These are phyloP conservation scores for Melampsora occidentalis DNA, from an alignment of 1,284 basidiomycete genomes.

Conservation along the genomic window DNA sequence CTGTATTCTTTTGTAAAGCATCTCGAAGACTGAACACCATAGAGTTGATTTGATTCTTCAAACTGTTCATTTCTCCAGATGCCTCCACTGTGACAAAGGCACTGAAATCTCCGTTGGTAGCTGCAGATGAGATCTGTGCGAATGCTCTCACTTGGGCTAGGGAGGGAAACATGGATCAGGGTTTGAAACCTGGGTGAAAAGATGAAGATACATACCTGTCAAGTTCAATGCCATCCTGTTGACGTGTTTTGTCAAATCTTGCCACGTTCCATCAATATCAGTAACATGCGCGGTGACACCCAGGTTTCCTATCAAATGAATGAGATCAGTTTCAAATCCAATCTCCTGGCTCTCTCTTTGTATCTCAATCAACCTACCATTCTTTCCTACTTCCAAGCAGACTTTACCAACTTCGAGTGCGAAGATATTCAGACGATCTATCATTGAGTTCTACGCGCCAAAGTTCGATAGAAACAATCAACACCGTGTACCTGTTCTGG, in stretches of 20 bases:
- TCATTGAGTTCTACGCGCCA: conserved; percentile 66
- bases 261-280: conserved; percentile 96
- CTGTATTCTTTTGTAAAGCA: conserved; percentile 97
- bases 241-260: conserved; percentile 85
- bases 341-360: too few relatives aligned
- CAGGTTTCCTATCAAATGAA: conserved; percentile 61
- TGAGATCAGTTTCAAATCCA: not conserved
- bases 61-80: conserved; percentile 96
- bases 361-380: conserved; percentile 59
- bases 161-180: conserved; percentile 10
- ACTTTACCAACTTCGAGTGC: conserved; percentile 93
- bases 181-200: conserved; percentile 88
- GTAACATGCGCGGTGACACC: conserved; percentile 97
- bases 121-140: conserved; percentile 96
- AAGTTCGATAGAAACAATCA: conserved; percentile 10
- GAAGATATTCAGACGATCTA: conserved; percentile 90
- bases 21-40: conserved; percentile 99
- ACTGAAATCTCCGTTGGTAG: conserved; percentile 98
- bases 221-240: conserved; percentile 48
- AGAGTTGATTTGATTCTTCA: conserved; percentile 99
- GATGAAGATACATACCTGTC: conserved; percentile 57
- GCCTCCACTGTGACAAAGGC: conserved; percentile 99
- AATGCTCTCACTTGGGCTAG: conserved; percentile 94
- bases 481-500: not conserved
- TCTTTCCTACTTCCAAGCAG: conserved; percentile 88